Percentiles rank a stretch among this genome's conserved stretches.
Evolutionary conservation across 768 basidiomycete species (phyloP).

Genomic region (Tricholoma terreum): DNA sequence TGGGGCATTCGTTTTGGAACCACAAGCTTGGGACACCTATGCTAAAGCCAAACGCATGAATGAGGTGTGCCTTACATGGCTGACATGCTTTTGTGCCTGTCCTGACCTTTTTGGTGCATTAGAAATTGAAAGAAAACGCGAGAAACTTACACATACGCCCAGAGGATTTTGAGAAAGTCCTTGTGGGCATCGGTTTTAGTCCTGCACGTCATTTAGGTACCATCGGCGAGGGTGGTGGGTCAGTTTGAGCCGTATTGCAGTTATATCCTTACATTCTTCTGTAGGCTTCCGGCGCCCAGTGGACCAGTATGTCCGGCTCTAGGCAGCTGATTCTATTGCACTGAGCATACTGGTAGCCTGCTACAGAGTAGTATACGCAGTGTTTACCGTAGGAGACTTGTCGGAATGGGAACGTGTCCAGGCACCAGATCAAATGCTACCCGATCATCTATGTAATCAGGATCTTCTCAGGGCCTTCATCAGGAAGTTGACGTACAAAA

Average conservation of each 20-base stretch:
- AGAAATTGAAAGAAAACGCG: conserved; percentile 61
- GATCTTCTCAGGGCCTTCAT: neutral
- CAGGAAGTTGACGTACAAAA: too few relatives aligned
- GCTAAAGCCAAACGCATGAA: conserved; percentile 71
- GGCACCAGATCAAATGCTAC: too few relatives aligned
- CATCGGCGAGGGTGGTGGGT: conserved; percentile 63
- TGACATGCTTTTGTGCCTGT: neutral
- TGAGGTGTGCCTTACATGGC: conserved; percentile 34
- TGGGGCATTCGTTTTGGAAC: conserved; percentile 75
- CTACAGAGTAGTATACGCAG: too few relatives aligned
- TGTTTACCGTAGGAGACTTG: too few relatives aligned
- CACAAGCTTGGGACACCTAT: conserved; percentile 85
- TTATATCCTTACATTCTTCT: conserved; percentile 1
- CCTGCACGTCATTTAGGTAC: conserved; percentile 45
- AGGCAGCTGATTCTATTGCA: conserved; percentile 4
- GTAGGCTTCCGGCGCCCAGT: conserved; percentile 62
- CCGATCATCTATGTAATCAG: neutral
- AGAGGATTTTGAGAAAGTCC: conserved; percentile 52
- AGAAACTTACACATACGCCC: conserved; percentile 58
- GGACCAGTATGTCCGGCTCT: conserved; percentile 56
- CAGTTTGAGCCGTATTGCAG: neutral
- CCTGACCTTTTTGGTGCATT: neutral
- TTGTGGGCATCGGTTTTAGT: conserved; percentile 63
- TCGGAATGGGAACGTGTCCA: too few relatives aligned
- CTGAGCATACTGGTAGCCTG: too few relatives aligned